Percentiles rank a stretch among this genome's conserved stretches.
Evolutionary conservation across 106 monocot genomes (phyloP).

Genomic region (Dactylorhiza incarnata): DNA sequence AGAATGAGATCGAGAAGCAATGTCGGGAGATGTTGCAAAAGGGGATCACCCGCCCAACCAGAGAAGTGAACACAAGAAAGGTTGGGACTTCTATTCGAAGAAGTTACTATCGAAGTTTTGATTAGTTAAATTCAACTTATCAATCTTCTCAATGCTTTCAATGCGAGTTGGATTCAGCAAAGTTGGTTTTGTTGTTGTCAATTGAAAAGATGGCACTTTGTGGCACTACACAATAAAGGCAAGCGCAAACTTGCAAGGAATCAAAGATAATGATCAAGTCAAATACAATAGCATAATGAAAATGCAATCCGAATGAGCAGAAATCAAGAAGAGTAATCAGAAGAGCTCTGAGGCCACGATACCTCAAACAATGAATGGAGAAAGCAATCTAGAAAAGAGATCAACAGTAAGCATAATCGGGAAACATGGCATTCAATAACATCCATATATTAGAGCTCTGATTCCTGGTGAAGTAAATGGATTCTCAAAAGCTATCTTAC

Average conservation of each 20-base stretch:
- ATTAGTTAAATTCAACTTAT: background rate
- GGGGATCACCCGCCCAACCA: too few species aligned
- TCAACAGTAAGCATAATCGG: background rate
- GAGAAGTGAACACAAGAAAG: too few species aligned
- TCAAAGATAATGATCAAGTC: background rate
- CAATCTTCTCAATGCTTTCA: background rate
- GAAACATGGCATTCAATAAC: background rate
- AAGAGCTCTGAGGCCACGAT: background rate
- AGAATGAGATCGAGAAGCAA: too few species aligned
- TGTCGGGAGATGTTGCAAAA: too few species aligned
- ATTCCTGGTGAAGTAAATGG: background rate
- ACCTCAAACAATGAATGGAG: background rate
- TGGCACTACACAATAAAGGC: background rate
- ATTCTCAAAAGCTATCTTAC: constrained; percentile 1
- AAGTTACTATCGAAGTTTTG: background rate
- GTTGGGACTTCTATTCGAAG: background rate
- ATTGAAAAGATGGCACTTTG: background rate
- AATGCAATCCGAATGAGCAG: background rate
- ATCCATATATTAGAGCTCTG: background rate
- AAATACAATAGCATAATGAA: background rate
- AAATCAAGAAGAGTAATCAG: background rate
- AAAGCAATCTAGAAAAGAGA: background rate
- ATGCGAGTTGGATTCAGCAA: background rate
- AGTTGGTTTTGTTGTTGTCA: background rate
- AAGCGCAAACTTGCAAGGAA: background rate